Base-by-base conservation (phyloP, 768 basidiomycete genomes). In the Collybia nuda region DNA sequence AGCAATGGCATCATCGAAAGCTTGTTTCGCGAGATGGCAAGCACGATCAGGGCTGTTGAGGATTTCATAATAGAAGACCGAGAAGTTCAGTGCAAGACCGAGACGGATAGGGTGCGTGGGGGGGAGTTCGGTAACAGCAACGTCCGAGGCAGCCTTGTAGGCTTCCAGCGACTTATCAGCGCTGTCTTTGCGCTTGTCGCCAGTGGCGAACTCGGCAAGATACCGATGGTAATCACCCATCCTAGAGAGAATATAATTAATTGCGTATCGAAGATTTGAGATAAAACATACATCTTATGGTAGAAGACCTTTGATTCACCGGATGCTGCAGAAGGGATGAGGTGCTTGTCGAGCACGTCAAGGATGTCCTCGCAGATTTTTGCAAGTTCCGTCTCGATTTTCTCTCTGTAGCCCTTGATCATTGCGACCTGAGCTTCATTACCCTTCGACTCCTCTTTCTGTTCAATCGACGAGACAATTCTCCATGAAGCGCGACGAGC, bases 171-270 rank as follows among this genome's bases (percentile, higher is more conserved):
- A 97, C 79, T 96, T 96, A 81, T 97, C 93, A 63, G 95, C 93
- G 58, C 90, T 91, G 66, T 92, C 88, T 77, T 93, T 93, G 74
- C 95, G 90, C 81, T 93, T 93, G 74, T 96, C 93, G 66, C 95
- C 95, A 44, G 93, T 95, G 48, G 95, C 93, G 67, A 98, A 98
- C 76, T 98, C 95, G 63, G 95, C 96, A 60, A 96, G 90, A 77
- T 97, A 98, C 64, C 94, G 93, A 82, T 97, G 93, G 76, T 98
- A 96, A 73, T 98, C 93, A 71, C 94, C 94, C 93, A 93, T 96
- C 94, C 94, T 97, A 62, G 48, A 39, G 50, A 48, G 47, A 2
- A n/a, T n/a, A n/a, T 48, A 22, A 53, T 52, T 35, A 46, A 63
- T 55, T 63, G 18, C 61, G 57, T 58, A 36, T 52, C 54, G 38